Evolutionary conservation across 2,329 filamentous ascomycete genomes (phyloP), one percentile per base, ranked within the genome.

Genomic region (Pseudomassariella vexata): DNA sequence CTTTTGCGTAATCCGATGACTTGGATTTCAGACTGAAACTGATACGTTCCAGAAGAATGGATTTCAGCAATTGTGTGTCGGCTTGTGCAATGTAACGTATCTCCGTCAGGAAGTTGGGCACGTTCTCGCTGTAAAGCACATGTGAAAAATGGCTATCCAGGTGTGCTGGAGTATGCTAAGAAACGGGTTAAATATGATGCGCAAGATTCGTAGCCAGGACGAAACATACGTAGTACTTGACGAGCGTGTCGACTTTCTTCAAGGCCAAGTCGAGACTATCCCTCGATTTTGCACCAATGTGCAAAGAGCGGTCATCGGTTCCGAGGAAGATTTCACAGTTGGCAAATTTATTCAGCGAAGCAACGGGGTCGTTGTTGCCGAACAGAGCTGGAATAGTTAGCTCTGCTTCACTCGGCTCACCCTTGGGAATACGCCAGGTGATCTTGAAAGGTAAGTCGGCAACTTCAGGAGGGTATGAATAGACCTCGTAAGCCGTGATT

Each of bases 211-310:
- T n/a, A n/a, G n/a, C n/a, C n/a, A n/a, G n/a, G n/a, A n/a, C n/a
- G n/a, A n/a, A n/a, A 24, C 37, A 25, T 14, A 40, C 37, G 21
- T 32, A 28, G 20, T 37, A 37, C 15, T 32, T 35, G 5, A 34
- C 12, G 9, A 37, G 9, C 11, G 16, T 35, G 16, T 29, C 28
- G 15, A 40, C 15, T 19, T 37, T 40, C 16, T 22, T 19, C 10
- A 24, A 26, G 7, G 29, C 31, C 8, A 18, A 4, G 9, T 19
- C 16, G 11, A 40, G 18, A 6, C 19, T 11, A 8, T 24, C 15
- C 12, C 27, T 19, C n/a, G 30, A 28, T 11, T 29, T 9, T 10
- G 20, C 31, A 19, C 37, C 37, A 11, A 37, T 28, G 22, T 32
- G 24, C 6, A 40, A 24, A 19, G 27, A 31, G 9, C 17, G 20